Evolutionary conservation across 2,329 filamentous ascomycete species (phyloP), one percentile per base, ranked within the genome.

Genomic region (Trichophyton rubrum): DNA sequence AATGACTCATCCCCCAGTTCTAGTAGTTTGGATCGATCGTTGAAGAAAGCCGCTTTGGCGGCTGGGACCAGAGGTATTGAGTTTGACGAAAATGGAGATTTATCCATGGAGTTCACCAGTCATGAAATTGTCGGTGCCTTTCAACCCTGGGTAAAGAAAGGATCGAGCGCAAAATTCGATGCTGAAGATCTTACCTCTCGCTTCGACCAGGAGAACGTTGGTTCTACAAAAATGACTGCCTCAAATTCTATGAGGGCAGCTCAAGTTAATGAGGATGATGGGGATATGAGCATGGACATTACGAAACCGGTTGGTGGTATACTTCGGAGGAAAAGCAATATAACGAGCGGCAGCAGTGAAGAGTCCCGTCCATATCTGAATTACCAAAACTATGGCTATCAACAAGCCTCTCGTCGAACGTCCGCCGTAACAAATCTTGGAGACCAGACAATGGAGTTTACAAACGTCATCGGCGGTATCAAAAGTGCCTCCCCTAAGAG

Each of bases 251-350:
- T 1, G 3, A 38, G 15, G 8, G 22, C 56, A 47, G 20, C 45
- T 35, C 3, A n/a, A 30, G 8, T 20, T 13, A 77, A 78, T 11
- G 70, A 73, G 15, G 76, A 80, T 24, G 80, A 82, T 20, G 82
- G 84, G 64, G 89, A 91, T 43, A 85, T 95, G 79, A 93, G 89
- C 22, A 96, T 97, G 92, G 92, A 97, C 67, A 89, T 96, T 6
- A 96, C 92, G 1, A 84, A 83, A 60, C 89, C 84, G 7, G 79
- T 95, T 59, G 92, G 92, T 7, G 83, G 86, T 2, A 96, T 97
- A 59, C 73, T 96, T 20, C 75, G 80, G 3, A 78, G 24, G 22
- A n/a, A 51, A 27, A 56, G 43, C n/a, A 58, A 27, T 51, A 43
- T 40, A n/a, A 56, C 35, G 65, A 64, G 11, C 64, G 65, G 13